A percentile compares a stretch with the other conserved stretches of the same genome.
phyloP scores from a whole-genome alignment of 208 protist genomes.

The Tetramitus jugosus region DNA sequence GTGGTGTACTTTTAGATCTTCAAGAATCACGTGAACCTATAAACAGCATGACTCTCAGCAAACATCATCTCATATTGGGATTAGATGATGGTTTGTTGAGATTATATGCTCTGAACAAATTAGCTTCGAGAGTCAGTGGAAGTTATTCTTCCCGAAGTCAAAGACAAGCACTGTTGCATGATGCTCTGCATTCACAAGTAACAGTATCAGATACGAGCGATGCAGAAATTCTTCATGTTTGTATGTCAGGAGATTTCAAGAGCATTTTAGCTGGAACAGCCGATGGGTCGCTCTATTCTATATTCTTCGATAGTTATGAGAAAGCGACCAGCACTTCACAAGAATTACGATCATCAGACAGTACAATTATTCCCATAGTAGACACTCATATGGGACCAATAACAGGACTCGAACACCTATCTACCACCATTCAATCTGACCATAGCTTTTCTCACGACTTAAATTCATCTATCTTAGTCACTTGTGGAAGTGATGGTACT shows the following conservation, averaged over 20 bases:
- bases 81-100: not conserved
- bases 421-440: no score
- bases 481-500: not conserved
- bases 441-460: not conserved
- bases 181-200: no score
- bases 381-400: not conserved
- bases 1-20: not conserved
- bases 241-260: not conserved
- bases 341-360: not conserved
- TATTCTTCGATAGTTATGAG: not conserved
- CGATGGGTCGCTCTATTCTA: not conserved
- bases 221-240: not conserved
- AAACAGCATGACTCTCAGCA: not conserved
- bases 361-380: not conserved
- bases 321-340: not conserved
- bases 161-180: not conserved
- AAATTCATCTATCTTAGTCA: not conserved
- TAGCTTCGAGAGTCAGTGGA: no score
- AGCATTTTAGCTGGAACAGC: not conserved
- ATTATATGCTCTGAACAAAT: no score
- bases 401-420: not conserved
- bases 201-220: not conserved
- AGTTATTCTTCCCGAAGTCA: not conserved
- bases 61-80: conserved; percentile 2
- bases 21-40: not conserved